Evolutionary conservation across 345 rosid genomes (phyloP), one percentile per base, ranked within the genome.

Genomic region (Nasturtium officinale): DNA sequence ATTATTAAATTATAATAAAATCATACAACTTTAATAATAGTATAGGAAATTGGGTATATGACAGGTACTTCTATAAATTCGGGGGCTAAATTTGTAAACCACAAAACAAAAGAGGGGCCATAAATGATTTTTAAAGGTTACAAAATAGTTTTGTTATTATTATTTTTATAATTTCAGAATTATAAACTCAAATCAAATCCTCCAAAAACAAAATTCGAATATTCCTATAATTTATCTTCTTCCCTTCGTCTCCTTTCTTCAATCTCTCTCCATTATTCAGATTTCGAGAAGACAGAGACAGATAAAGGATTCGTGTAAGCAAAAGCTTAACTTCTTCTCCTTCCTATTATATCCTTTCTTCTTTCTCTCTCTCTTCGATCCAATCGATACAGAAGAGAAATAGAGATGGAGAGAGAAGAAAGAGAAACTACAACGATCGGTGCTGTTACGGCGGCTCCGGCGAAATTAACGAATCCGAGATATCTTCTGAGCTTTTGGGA

Each of bases 401-500:
- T 56, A 71, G 62, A 68, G 53, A 74, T 59, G 76, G 61, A 38
- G 46, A 73, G 67, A 76, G 72, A 74, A 47, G 77, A 23, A 72
- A 78, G 45, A 53, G 63, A 25, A 57, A 54, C 32, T 51, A 64
- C 78, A 79, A 62, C 38, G 4, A 59, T 42, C 55, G 61, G 21
- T 57, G 35, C 16, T 59, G 29, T 3, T 33, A 55, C 67, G 52
- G 6, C 59, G 45, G 21, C 17, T 21, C 43, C 53, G 61, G 61
- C 30, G 52, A 67, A 62, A 46, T 28, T 48, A 4, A 0, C n/a
- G 48, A 13, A 30, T 38, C 78, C 72, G 25, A 81, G 61, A 61
- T 84, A 74, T 66, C 82, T 83, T 26, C 78, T 94, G 74, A 89
- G 81, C 85, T 72, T 80, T 37, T 74, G 95, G 90, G 96, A 94